Evolutionary conservation across 2,329 filamentous ascomycete species (phyloP).

Genomic region (Colletotrichum incanum): DNA sequence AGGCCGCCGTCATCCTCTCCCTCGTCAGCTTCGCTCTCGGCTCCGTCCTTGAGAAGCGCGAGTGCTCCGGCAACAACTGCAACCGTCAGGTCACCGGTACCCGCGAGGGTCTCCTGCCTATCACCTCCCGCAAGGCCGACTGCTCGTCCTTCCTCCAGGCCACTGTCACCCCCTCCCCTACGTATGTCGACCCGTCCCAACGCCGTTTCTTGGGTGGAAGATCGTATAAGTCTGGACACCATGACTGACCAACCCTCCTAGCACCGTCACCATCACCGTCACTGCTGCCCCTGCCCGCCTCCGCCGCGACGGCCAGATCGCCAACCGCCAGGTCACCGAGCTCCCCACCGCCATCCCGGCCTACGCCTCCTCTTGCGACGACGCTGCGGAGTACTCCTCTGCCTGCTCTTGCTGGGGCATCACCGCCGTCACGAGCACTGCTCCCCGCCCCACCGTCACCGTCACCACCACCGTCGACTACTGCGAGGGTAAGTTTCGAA

Average conservation of each 20-base stretch:
- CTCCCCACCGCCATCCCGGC: slow-evolving; percentile 54
- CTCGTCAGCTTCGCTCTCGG: slow-evolving; percentile 56
- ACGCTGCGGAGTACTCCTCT: slow-evolving; percentile 55
- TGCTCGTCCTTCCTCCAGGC: slow-evolving; percentile 59
- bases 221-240: not conserved
- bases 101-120: slow-evolving; percentile 53
- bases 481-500: slow-evolving; percentile 52
- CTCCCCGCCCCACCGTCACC: slow-evolving; percentile 57
- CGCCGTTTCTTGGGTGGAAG: not conserved
- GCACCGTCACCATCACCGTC: slow-evolving; percentile 58
- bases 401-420: slow-evolving; percentile 64
- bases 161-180: slow-evolving; percentile 57
- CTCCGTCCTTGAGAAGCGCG: slow-evolving; percentile 54
- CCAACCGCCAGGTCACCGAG: slow-evolving; percentile 52
- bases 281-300: slow-evolving; percentile 51
- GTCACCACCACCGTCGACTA: slow-evolving; percentile 59
- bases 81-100: slow-evolving; percentile 63
- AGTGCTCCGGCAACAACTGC: slow-evolving; percentile 62
- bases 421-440: slow-evolving; percentile 57
- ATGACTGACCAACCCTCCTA: slow-evolving; percentile 46
- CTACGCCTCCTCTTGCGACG: slow-evolving; percentile 58
- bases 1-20: slow-evolving; percentile 57
- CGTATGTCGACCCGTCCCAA: slow-evolving; percentile 50
- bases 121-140: slow-evolving; percentile 55
- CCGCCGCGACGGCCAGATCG: slow-evolving; percentile 48